These are phyloP conservation scores for Trichoderma asperellum DNA, from an alignment of 2,329 filamentous ascomycete genomes.

Conservation along the genomic window DNA sequence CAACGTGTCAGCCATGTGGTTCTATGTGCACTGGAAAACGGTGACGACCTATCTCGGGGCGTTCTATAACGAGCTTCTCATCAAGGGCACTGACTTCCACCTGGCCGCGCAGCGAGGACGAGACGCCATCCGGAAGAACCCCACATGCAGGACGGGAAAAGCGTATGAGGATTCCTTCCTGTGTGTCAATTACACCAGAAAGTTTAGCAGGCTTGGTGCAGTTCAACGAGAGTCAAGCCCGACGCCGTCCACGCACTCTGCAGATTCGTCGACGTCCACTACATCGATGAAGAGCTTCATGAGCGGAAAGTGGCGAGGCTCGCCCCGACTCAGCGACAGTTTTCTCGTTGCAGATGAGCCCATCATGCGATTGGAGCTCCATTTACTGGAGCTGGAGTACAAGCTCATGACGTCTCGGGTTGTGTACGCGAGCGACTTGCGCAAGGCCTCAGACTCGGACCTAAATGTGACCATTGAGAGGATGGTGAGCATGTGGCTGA, in stretches of 20 bases:
- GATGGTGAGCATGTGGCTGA: constrained; percentile 39
- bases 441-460: constrained; percentile 30
- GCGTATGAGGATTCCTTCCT: constrained; percentile 38
- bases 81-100: constrained; percentile 37
- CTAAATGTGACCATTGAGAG: constrained; percentile 34
- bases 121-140: constrained; percentile 35
- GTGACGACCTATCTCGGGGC: constrained; percentile 37
- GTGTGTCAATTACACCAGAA: constrained; percentile 39
- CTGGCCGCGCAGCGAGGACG: constrained; percentile 37
- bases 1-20: constrained; percentile 40
- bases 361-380: constrained; percentile 36
- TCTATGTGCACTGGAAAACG: constrained; percentile 39
- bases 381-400: constrained; percentile 39
- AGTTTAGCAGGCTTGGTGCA: constrained; percentile 29
- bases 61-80: constrained; percentile 37
- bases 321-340: constrained; percentile 34
- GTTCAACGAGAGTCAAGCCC: constrained; percentile 33
- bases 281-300: constrained; percentile 33
- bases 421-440: constrained; percentile 39
- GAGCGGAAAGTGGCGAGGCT: constrained; percentile 31
- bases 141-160: constrained; percentile 32
- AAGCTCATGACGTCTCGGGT: constrained; percentile 38
- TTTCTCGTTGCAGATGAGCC: constrained; percentile 34
- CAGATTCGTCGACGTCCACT: constrained; percentile 34
- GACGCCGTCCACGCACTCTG: constrained; percentile 33